Base-by-base conservation (phyloP, 306 rosid genomes). In the Gastrolobium villosum region DNA sequence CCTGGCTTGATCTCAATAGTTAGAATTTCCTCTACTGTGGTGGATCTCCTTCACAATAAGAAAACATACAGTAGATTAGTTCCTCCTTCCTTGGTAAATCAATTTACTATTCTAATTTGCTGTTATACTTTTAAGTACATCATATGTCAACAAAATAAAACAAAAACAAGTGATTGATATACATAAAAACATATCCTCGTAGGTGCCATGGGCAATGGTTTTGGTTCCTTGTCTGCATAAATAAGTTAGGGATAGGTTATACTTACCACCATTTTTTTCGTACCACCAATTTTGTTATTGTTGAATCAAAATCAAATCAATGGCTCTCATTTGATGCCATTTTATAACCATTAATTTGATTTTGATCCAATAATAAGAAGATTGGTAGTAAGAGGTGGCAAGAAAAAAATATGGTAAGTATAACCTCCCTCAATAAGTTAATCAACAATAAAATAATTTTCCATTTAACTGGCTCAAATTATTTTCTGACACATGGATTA, bases 1-100 rank as follows among this genome's bases (percentile, higher is more conserved):
- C 99, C 97, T 9, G 95, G 97, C 88, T 90, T 89, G 87, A 94
- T 90, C 86, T 92, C 96, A 7, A 95, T 89, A 46, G 97, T 87
- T 36, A 92, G 84, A 79, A 89, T 86, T 84, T 92, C 97, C 94
- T 95, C 97, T 69, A 88, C 89, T 4, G 97, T 89, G 66, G 83
- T 53, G 28, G 94, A 70, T 60, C 86, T 89, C 90, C 98, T 93
- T 80, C 64, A 83, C 26, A 65, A 52, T 31, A 77, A 54, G 41
- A 75, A 55, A 81, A 81, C 48, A 56, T 45, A 53, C 2, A 30
- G 36, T 52, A 76, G 64, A 72, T 81, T 69, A 69, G 65, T 66
- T 70, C 14, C 66, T 14, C 13, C 45, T 66, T 70, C 14, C 66
- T 14, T 20, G 53, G 28, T 11, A 40, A 63, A 39, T 61, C 65